phyloP scores from a whole-genome alignment of 2,329 filamentous ascomycete genomes.

The Calonectria pteridis region DNA sequence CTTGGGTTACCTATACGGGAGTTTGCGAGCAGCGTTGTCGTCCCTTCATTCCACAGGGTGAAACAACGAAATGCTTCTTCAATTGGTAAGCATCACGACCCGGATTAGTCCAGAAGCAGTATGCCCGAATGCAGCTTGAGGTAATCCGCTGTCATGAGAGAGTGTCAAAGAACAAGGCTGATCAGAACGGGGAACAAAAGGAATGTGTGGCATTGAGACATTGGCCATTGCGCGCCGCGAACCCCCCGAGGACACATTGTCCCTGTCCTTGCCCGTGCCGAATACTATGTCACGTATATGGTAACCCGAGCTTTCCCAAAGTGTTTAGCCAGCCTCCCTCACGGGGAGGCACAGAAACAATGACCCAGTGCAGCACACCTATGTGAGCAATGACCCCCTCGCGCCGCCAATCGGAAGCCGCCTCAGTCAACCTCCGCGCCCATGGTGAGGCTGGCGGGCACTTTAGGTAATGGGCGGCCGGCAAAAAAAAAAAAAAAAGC shows the following conservation, averaged over 20 bases:
- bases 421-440: not conserved
- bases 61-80: not conserved
- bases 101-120: not conserved
- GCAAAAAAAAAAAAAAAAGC: not conserved
- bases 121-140: not conserved
- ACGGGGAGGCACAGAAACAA: not conserved
- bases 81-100: not conserved
- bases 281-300: not conserved
- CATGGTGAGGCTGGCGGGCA: not conserved
- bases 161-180: not conserved
- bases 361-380: not conserved
- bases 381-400: not conserved
- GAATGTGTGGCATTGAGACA: conserved; percentile 1
- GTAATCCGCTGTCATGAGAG: not conserved
- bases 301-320: not conserved
- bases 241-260: not conserved
- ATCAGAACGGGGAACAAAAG: not conserved
- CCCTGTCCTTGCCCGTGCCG: not conserved
- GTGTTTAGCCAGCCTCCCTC: not conserved
- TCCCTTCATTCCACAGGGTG: not conserved
- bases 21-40: not conserved
- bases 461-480: not conserved
- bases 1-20: not conserved
- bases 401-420: not conserved
- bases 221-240: not conserved